Percentiles rank a stretch among this genome's conserved stretches.
Conservation (phyloP, 2,329 filamentous ascomycete genomes). For the Hypoxylon sp. region DNA sequence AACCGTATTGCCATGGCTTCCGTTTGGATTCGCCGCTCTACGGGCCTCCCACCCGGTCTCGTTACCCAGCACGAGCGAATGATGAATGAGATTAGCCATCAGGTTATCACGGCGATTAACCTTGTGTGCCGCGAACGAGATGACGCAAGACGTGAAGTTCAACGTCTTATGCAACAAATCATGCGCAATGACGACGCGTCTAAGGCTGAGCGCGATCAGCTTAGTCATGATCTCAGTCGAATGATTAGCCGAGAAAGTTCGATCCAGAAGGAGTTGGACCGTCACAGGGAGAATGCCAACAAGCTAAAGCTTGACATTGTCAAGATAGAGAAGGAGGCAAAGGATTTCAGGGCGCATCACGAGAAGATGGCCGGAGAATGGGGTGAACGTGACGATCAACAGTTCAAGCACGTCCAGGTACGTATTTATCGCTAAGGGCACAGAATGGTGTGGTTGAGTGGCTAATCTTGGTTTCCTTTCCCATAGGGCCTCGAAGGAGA, state of each 20-base stretch:
- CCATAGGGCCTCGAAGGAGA: slow-evolving; percentile 47
- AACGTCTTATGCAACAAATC: slow-evolving; percentile 32
- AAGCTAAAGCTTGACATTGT: not conserved
- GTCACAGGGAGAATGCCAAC: not conserved
- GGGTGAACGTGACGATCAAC: slow-evolving; percentile 46
- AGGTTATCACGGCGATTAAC: slow-evolving; percentile 29
- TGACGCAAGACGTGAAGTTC: slow-evolving; percentile 27
- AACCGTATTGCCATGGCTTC: slow-evolving; percentile 39
- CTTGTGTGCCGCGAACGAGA: slow-evolving; percentile 43
- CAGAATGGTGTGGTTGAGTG: not conserved
- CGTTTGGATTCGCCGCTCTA: slow-evolving; percentile 45
- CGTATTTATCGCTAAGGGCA: slow-evolving; percentile 19
- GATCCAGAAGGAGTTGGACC: slow-evolving; percentile 40
- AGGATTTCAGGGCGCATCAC: slow-evolving; percentile 46
- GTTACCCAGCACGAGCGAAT: slow-evolving; percentile 40
- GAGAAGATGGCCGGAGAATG: slow-evolving; percentile 37
- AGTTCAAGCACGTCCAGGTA: slow-evolving; percentile 48
- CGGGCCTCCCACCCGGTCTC: slow-evolving; percentile 37
- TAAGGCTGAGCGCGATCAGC: slow-evolving; percentile 16
- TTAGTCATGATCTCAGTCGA: slow-evolving; percentile 18
- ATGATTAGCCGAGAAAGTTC: slow-evolving; percentile 35
- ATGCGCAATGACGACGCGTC: slow-evolving; percentile 23
- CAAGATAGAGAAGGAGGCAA: not conserved
- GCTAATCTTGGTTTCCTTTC: slow-evolving; percentile 20
- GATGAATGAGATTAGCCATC: slow-evolving; percentile 45